phyloP scores from a whole-genome alignment of 768 basidiomycete species.

The Mycena capillaripes region DNA sequence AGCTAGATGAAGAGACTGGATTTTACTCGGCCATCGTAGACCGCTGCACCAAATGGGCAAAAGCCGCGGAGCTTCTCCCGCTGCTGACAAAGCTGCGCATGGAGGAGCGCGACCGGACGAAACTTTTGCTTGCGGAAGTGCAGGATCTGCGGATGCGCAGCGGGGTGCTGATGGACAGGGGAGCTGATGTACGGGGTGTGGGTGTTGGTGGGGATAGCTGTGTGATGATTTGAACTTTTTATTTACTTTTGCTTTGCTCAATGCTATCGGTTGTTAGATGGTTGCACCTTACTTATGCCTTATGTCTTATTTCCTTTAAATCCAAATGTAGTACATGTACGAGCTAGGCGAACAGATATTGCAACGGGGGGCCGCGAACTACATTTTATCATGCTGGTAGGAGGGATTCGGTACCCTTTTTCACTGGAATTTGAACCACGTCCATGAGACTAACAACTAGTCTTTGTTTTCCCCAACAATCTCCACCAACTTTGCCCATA shows the following conservation, averaged over 20 bases:
- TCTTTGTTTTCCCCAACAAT: not conserved
- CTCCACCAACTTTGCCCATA: not conserved
- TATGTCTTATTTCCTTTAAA: not conserved
- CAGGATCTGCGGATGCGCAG: constrained; percentile 65
- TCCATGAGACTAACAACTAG: too few relatives aligned
- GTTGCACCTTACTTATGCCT: not conserved
- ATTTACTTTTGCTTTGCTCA: not conserved
- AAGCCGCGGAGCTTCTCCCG: constrained; percentile 58
- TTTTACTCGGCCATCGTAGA: constrained; percentile 28
- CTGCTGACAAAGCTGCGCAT: constrained; percentile 57
- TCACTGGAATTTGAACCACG: too few relatives aligned
- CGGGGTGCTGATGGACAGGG: constrained; percentile 56
- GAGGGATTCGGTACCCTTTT: too few relatives aligned
- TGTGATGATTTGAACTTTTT: constrained; percentile 19
- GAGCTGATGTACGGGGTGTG: not conserved
- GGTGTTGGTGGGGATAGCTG: constrained; percentile 17
- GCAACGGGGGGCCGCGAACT: too few relatives aligned
- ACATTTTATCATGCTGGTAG: too few relatives aligned
- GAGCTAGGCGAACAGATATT: too few relatives aligned
- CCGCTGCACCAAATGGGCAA: constrained; percentile 57
- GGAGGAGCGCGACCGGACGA: constrained; percentile 58
- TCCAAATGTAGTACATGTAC: too few relatives aligned
- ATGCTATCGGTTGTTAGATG: constrained; percentile 7
- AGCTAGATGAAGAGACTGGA: not conserved
- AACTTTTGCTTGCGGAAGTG: constrained; percentile 58